Conservation (phyloP, 192 early-diverging fungal species). For the Coemansia sp. region DNA sequence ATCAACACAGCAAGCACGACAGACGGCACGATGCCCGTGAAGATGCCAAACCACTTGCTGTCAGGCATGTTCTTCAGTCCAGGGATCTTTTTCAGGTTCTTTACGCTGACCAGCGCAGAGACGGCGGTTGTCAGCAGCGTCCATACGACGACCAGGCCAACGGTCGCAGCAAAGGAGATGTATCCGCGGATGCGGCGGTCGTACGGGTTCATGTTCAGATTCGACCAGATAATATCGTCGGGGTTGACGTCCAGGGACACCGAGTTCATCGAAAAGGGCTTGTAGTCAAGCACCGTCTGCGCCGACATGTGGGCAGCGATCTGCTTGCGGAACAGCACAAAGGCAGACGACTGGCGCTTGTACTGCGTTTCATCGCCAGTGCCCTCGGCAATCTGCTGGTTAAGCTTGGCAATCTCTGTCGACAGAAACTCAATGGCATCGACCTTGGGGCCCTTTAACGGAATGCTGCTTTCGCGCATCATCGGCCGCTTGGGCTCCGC, state of each 20-base stretch:
- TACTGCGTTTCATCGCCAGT: conserved; percentile 40
- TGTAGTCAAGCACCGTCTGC: conserved; percentile 65
- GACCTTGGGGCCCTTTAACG: conserved; percentile 63
- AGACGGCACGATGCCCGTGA: conserved; percentile 81
- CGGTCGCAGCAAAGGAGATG: conserved; percentile 55
- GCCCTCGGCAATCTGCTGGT: conserved; percentile 50
- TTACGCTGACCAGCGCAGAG: conserved; percentile 57
- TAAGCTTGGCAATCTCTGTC: conserved; percentile 40
- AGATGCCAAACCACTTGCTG: conserved; percentile 54
- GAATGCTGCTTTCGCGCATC: conserved; percentile 53
- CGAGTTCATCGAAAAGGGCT: conserved; percentile 66
- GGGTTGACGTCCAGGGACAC: conserved; percentile 70
- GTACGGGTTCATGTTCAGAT: conserved; percentile 65
- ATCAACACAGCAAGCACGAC: conserved; percentile 70
- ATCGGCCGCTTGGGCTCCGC: conserved; percentile 56
- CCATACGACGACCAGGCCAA: conserved; percentile 75
- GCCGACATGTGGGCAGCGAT: conserved; percentile 82
- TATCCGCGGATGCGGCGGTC: conserved; percentile 62
- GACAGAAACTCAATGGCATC: conserved; percentile 59
- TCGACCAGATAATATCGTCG: conserved; percentile 85
- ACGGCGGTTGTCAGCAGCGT: conserved; percentile 65
- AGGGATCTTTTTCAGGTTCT: conserved; percentile 57
- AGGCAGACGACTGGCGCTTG: conserved; percentile 70
- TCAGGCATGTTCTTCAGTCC: conserved; percentile 49
- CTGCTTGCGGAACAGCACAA: conserved; percentile 82